phyloP scores from a whole-genome alignment of 768 basidiomycete species.

The Mycena haematopus region DNA sequence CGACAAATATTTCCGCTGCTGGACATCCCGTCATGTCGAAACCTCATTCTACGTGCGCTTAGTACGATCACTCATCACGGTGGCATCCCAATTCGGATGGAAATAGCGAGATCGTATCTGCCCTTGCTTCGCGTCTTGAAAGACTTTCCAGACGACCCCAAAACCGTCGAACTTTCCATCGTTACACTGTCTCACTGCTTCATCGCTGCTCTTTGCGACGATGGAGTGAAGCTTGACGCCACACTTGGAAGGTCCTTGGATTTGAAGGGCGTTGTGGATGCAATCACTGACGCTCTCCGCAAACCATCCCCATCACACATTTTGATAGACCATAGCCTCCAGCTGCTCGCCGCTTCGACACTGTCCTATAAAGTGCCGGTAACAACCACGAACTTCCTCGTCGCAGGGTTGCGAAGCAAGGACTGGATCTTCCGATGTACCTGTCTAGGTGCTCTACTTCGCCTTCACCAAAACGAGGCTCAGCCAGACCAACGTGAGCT shows the following conservation, averaged over 20 bases:
- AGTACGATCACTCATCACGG: conserved; percentile 69
- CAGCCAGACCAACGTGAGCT: conserved; percentile 53
- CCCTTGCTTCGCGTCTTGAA: conserved; percentile 52
- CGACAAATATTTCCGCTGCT: conserved; percentile 63
- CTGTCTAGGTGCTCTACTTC: conserved; percentile 60
- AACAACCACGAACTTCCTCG: conserved; percentile 54
- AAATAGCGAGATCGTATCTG: conserved; percentile 55
- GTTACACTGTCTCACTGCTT: conserved; percentile 60
- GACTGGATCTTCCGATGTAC: conserved; percentile 59
- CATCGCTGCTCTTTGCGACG: conserved; percentile 49
- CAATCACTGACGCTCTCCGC: conserved; percentile 48
- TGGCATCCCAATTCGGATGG: conserved; percentile 52
- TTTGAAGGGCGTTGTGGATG: conserved; percentile 49
- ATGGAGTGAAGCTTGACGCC: conserved; percentile 41
- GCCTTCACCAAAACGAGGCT: conserved; percentile 50
- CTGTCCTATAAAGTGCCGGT: conserved; percentile 54
- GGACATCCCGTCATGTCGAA: conserved; percentile 52
- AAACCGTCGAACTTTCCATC: conserved; percentile 56
- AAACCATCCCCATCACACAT: conserved; percentile 49
- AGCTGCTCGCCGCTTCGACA: conserved; percentile 51
- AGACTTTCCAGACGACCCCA: conserved; percentile 56
- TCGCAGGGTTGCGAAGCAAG: conserved; percentile 59
- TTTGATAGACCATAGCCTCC: conserved; percentile 59
- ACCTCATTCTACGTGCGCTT: conserved; percentile 61
- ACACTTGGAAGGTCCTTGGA: conserved; percentile 49